Evolutionary conservation across 2,329 filamentous ascomycete species (phyloP).

Genomic region (Fusarium nygamai): DNA sequence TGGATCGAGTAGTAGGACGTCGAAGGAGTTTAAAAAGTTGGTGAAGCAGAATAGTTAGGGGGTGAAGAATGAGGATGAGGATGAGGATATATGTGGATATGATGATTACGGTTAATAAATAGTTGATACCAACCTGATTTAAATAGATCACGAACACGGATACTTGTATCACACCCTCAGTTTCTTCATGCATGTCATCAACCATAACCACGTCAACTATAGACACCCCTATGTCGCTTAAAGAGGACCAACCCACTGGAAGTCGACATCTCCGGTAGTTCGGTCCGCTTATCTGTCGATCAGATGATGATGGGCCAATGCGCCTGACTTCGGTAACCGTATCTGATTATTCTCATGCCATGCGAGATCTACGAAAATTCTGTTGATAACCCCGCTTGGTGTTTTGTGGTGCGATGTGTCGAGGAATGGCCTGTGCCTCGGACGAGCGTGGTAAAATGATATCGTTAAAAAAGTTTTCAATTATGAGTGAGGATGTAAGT

Average conservation of each 20-base stretch:
- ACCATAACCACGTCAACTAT: background rate
- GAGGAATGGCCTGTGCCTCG: slow-evolving; percentile 18
- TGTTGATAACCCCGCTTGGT: background rate
- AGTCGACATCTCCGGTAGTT: background rate
- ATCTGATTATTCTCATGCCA: background rate
- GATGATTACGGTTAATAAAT: slow-evolving; percentile 24
- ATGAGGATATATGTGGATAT: slow-evolving; percentile 18
- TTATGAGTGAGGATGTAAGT: background rate
- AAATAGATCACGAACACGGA: slow-evolving; percentile 12
- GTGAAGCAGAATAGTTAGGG: slow-evolving; percentile 7
- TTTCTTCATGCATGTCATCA: background rate
- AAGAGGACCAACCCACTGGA: background rate
- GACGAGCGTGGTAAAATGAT: background rate
- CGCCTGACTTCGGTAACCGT: background rate
- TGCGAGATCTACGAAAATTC: background rate
- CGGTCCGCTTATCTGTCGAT: slow-evolving; percentile 10
- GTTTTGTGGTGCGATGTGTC: slow-evolving; percentile 5
- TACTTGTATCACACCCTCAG: background rate
- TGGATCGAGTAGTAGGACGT: slow-evolving; percentile 21
- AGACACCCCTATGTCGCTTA: background rate
- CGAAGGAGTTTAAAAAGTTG: slow-evolving; percentile 22
- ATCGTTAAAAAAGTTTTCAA: background rate
- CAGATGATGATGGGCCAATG: slow-evolving; percentile 4
- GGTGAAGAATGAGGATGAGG: background rate
- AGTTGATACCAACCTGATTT: slow-evolving; percentile 10